phyloP scores from a whole-genome alignment of 495 filamentous ascomycete species.

The Penicillium cinerascens region DNA sequence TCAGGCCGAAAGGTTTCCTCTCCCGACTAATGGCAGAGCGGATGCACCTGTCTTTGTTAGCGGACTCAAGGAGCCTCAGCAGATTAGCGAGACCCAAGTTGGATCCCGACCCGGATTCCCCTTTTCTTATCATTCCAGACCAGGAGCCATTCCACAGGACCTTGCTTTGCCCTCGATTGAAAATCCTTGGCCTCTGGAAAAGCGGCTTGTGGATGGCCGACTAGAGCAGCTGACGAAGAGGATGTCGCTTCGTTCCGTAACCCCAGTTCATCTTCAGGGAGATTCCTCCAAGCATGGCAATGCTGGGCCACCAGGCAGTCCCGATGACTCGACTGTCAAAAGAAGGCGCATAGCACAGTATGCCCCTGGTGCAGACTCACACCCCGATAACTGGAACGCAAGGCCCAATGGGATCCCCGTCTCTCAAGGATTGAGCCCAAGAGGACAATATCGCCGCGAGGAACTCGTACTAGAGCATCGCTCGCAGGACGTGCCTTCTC shows the following conservation, averaged over 20 bases:
- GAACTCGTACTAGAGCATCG: conserved; percentile 19
- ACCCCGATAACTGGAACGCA: conserved; percentile 9
- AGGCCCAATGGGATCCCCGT: conserved; percentile 15
- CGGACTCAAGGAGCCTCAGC: conserved; percentile 26
- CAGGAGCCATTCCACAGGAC: conserved; percentile 27
- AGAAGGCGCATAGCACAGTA: conserved; percentile 32
- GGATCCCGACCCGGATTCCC: conserved; percentile 15
- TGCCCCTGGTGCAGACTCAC: conserved; percentile 7
- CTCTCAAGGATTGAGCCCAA: conserved; percentile 14
- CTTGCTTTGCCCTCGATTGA: conserved; percentile 42
- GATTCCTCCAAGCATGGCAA: conserved; percentile 8
- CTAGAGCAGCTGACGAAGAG: conserved; percentile 31
- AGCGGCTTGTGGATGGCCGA: conserved; percentile 23
- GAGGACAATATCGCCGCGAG: conserved; percentile 17
- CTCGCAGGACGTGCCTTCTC: conserved; percentile 15
- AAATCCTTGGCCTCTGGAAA: conserved; percentile 24
- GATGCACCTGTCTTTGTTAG: conserved; percentile 39
- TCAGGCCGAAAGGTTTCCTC: conserved; percentile 17
- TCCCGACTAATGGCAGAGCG: conserved; percentile 14
- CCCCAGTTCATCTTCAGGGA: conserved; percentile 26
- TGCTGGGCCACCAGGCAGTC: conserved; percentile 6
- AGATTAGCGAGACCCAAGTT: conserved; percentile 16
- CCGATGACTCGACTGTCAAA: conserved; percentile 26
- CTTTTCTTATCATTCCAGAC: conserved; percentile 15
- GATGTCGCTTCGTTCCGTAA: conserved; percentile 40